Percentiles rank a stretch among this genome's conserved stretches.
Conservation (phyloP, 2,329 filamentous ascomycete genomes). For the Gnomoniopsis smithogilvyi region DNA sequence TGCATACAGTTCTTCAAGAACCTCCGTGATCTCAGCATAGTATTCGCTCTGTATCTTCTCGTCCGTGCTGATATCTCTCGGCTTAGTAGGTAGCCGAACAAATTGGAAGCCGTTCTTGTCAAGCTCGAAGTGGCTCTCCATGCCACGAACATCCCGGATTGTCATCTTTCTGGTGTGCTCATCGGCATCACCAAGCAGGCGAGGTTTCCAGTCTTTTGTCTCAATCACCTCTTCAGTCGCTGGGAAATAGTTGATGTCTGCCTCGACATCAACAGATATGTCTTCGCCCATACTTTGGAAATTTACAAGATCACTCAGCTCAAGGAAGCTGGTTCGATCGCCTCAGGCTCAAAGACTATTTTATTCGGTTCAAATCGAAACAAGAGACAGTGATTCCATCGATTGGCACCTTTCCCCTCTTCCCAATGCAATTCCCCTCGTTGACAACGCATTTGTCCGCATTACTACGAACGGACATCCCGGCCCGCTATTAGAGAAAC, state of each 20-base stretch:
- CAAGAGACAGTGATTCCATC: too few relatives aligned
- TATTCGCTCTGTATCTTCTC: neutral
- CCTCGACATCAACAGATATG: neutral
- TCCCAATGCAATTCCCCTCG: too few relatives aligned
- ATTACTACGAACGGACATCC: too few relatives aligned
- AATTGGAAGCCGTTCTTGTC: conserved; percentile 10
- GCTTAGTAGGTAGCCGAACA: neutral
- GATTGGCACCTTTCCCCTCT: too few relatives aligned
- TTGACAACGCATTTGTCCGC: too few relatives aligned
- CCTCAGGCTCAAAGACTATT: too few relatives aligned
- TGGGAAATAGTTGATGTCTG: conserved; percentile 10
- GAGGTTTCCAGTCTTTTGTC: conserved; percentile 1
- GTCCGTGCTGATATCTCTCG: neutral
- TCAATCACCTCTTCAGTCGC: neutral
- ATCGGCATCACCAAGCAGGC: neutral
- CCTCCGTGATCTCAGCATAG: neutral
- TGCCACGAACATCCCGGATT: conserved; percentile 3
- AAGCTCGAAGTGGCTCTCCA: neutral
- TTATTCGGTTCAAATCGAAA: too few relatives aligned
- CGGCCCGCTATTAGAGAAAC: too few relatives aligned
- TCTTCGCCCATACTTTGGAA: neutral
- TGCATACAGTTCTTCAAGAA: neutral
- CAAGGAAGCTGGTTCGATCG: too few relatives aligned
- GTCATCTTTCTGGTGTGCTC: conserved; percentile 1
- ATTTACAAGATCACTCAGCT: too few relatives aligned